Evolutionary conservation across 805 yeast species (phyloP).

Genomic region (Lipomyces kockii): DNA sequence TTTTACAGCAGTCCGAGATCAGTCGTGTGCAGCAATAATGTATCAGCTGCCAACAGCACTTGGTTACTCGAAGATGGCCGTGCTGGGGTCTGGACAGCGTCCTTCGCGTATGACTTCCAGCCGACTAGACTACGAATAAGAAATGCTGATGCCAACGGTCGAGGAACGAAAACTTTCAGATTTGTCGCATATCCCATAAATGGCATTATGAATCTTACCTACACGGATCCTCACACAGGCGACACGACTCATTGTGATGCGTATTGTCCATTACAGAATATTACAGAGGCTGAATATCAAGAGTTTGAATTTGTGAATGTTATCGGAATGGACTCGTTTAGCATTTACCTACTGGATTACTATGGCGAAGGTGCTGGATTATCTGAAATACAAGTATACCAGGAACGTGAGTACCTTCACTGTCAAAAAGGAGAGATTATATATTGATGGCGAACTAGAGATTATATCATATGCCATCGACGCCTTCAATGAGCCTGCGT

Average conservation of each 20-base stretch:
- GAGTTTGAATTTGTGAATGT: constrained; percentile 81
- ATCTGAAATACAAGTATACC: constrained; percentile 73
- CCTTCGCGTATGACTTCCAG: constrained; percentile 57
- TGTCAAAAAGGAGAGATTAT: background rate
- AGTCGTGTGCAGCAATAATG: constrained; percentile 41
- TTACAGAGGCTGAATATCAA: constrained; percentile 55
- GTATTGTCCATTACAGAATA: constrained; percentile 73
- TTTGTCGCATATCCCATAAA: constrained; percentile 75
- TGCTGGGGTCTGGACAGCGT: constrained; percentile 69
- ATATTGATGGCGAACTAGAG: constrained; percentile 22
- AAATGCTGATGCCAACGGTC: constrained; percentile 54
- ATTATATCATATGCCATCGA: constrained; percentile 74
- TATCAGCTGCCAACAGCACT: constrained; percentile 35
- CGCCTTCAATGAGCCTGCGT: constrained; percentile 63
- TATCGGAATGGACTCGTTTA: constrained; percentile 62
- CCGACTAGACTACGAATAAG: constrained; percentile 79
- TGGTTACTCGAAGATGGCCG: constrained; percentile 60
- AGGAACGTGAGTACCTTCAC: constrained; percentile 48
- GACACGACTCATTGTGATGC: constrained; percentile 75
- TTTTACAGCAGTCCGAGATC: constrained; percentile 44
- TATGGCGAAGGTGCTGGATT: constrained; percentile 74
- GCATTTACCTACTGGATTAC: constrained; percentile 66
- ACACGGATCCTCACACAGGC: constrained; percentile 73
- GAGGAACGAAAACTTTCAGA: constrained; percentile 63
- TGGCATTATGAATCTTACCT: constrained; percentile 91